Evolutionary conservation across 352 stramenopile species (phyloP), one percentile per base, ranked within the genome.

Genomic region (Sclerospora graminicola): DNA sequence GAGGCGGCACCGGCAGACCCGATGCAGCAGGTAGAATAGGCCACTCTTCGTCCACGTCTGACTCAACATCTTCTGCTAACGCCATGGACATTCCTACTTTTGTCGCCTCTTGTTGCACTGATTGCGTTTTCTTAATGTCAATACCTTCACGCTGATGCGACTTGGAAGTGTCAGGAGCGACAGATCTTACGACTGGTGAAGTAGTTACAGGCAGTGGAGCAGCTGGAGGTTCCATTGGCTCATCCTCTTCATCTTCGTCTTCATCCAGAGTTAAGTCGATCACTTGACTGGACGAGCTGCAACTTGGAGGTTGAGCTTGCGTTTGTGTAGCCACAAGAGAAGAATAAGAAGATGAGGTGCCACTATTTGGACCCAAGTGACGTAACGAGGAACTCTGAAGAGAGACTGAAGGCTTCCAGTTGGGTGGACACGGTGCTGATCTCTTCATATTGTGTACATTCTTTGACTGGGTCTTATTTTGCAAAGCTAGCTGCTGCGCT

Each of bases 1-100:
- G 2, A 30, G 37, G 9, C 1, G 18, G 2, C 20, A 28, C 5
- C n/a, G 34, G 29, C 9, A 20, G 27, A 18, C 21, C 29, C 11
- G 9, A 13, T 14, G 21, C n/a, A 20, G 39, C 8, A 51, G 23
- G n/a, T 23, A 48, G 48, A 13, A 14, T 35, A 19, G 72, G 69
- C 54, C 69, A 79, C n/a, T 66, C 69, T 38, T 84, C 69, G 38
- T 86, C 74, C 35, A 74, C 71, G 21, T 86, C 74, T 16, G 68
- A 82, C 38, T 82, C 73, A 10, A 62, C 53, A 20, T 57, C 45
- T 45, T 57, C 40, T 5, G 19, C 54, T 29, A 48, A 24, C 15
- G 49, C 26, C 5, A 42, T 21, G 35, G 36, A 41, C 24, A 52
- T 5, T 8, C 57, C 41, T 18, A 31, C 46, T 26, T 6, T 26